A percentile compares a stretch with the other conserved stretches of the same genome.
Evolutionary conservation across 129 eudicot species (phyloP).

Genomic region (Pulicaria dysenterica): DNA sequence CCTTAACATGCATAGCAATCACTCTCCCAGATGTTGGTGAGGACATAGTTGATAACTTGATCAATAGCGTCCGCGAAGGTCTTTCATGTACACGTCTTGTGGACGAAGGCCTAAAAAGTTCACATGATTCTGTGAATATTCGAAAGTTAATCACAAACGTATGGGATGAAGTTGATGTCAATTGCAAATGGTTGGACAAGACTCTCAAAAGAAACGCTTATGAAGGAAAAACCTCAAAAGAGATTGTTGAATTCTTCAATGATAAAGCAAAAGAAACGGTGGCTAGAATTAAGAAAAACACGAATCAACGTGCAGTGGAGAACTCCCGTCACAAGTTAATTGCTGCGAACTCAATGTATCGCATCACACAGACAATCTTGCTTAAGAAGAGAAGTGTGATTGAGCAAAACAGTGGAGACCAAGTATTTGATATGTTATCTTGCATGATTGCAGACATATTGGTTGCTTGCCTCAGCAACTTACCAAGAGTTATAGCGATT

Average conservation of each 20-base stretch:
- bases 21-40: background rate
- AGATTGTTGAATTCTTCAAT: background rate
- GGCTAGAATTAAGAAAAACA: background rate
- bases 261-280: background rate
- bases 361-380: conserved; percentile 1
- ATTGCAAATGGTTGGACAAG: background rate
- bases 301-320: background rate
- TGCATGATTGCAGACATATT: background rate
- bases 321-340: background rate
- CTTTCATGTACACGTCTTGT: background rate
- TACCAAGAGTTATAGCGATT: background rate
- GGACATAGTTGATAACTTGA: background rate
- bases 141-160: background rate
- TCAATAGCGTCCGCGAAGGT: background rate
- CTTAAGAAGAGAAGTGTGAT: background rate
- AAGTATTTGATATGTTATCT: background rate
- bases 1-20: conserved; percentile 6
- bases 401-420: background rate
- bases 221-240: background rate
- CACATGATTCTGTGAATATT: background rate
- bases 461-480: background rate
- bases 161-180: conserved; percentile 3
- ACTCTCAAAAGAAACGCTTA: background rate
- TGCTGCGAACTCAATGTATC: background rate
- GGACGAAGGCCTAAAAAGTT: background rate